Evolutionary conservation across 306 rosid genomes (phyloP).

Genomic region (Cicer yamashitae): DNA sequence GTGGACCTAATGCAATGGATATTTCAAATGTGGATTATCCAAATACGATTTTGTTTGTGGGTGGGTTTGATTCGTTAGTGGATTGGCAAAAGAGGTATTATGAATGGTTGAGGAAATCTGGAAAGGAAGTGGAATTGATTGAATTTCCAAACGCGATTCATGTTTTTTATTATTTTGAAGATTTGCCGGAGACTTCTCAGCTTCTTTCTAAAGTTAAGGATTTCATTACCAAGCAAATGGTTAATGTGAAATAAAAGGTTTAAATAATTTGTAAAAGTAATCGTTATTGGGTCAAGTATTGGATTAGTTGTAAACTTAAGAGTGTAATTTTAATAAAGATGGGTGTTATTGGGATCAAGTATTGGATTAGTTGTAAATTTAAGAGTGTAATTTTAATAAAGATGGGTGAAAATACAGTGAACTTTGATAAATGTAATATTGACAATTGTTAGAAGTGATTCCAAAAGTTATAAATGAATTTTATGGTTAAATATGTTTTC

Average conservation of each 20-base stretch:
- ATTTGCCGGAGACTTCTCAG: conserved; percentile 47
- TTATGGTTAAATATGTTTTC: too few species aligned
- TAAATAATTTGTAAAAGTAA: too few species aligned
- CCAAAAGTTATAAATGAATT: too few species aligned
- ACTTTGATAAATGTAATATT: too few species aligned
- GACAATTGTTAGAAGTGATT: too few species aligned
- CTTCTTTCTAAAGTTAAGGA: conserved; percentile 51
- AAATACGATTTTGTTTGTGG: conserved; percentile 57
- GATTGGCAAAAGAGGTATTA: conserved; percentile 71
- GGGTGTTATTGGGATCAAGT: too few species aligned
- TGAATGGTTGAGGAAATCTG: conserved; percentile 65
- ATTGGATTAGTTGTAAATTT: too few species aligned
- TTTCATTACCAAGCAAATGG: conserved; percentile 45
- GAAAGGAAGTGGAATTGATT: conserved; percentile 56
- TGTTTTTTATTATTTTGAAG: conserved; percentile 58
- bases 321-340: too few species aligned
- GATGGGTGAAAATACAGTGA: too few species aligned
- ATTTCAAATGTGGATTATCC: conserved; percentile 64
- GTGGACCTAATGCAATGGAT: conserved; percentile 63
- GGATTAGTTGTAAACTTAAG: too few species aligned
- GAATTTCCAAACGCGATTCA: conserved; percentile 68
- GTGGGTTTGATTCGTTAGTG: conserved; percentile 70
- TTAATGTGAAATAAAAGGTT: neutral
- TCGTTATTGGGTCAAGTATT: fast-evolving
- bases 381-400: too few species aligned